A percentile compares a stretch with the other conserved stretches of the same genome.
These are phyloP conservation scores for Debaryomycetaceae sp. DNA, from an alignment of 1,139 yeast species.

Conservation along the genomic window DNA sequence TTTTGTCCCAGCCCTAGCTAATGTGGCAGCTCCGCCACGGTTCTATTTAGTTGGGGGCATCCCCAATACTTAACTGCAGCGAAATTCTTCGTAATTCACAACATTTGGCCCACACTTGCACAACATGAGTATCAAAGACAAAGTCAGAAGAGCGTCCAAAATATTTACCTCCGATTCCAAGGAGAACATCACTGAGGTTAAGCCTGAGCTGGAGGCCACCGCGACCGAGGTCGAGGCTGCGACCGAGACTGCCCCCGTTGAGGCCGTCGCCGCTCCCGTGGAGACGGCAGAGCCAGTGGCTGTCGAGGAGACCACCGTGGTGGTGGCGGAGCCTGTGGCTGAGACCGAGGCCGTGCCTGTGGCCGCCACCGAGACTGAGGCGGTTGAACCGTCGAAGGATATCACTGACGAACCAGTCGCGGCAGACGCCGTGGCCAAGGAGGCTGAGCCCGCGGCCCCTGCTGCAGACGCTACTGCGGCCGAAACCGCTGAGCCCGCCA, in stretches of 20 bases:
- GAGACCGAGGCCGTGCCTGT: slow-evolving; percentile 11
- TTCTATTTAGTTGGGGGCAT: too few species aligned
- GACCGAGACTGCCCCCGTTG: slow-evolving; percentile 13
- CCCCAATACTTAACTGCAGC: slow-evolving; percentile 1
- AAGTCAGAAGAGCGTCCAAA: slow-evolving; percentile 43
- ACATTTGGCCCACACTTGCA: slow-evolving; percentile 3
- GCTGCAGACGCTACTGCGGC: slow-evolving; percentile 19
- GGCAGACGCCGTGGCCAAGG: slow-evolving; percentile 12
- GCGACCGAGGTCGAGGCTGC: slow-evolving; percentile 17
- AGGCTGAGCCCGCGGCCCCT: slow-evolving; percentile 14
- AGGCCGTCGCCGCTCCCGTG: slow-evolving; percentile 27
- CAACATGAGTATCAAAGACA: slow-evolving; percentile 42
- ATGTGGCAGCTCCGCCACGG: slow-evolving; percentile 1
- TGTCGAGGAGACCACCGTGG: too few species aligned
- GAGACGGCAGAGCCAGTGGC: slow-evolving; percentile 16
- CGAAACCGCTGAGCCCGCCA: slow-evolving; percentile 23
- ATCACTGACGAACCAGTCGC: slow-evolving; percentile 12
- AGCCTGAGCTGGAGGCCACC: slow-evolving; percentile 12
- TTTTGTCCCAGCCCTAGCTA: too few species aligned
- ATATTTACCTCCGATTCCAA: slow-evolving; percentile 32
- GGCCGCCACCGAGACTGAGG: slow-evolving; percentile 10
- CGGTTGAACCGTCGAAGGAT: slow-evolving; percentile 19
- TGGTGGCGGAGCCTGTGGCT: too few species aligned
- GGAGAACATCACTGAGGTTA: slow-evolving; percentile 18
- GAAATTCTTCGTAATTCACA: not conserved